Evolutionary conservation across 2,329 filamentous ascomycete genomes (phyloP), one percentile per base, ranked within the genome.

Genomic region (Stagonosporopsis chrysanthemi): DNA sequence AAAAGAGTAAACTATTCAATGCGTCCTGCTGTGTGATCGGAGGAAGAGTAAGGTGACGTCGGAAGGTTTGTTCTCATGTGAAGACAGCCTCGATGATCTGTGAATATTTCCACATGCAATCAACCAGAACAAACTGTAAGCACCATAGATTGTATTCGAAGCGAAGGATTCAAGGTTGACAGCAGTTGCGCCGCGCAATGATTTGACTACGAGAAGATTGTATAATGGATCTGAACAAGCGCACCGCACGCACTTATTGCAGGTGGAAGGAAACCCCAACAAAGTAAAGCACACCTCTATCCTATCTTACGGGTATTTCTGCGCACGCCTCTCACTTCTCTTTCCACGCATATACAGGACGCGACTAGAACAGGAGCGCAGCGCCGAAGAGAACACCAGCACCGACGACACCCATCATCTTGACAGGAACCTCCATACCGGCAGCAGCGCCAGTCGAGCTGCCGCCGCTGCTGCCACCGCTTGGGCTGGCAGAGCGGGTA

Each of bases 331-430:
- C 35, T 19, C 7, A 6, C n/a, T 15, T 22, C 23, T 39, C 14
- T 36, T 12, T 28, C 26, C 36, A 46, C 24, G 22, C 12, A 36
- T 17, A 19, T 23, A 26, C 12, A n/a, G 31, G 28, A 4, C 26
- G 7, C 15, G 26, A 62, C 61, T 70, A 75, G 57, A 75, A 66
- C 43, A 74, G 35, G 49, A 75, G 60, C 47, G 63, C 67, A 61
- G 66, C 67, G 36, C 73, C 70, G 61, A 75, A 68, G 38, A 74
- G 41, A 42, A 70, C 59, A 61, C 72, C 72, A 35, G 69, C 71
- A 46, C 58, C 71, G 31, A 73, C 53, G 57, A 73, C 64, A 22
- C 65, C 67, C 52, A 74, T 39, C 60, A 73, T 69, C 49, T 65
- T 65, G 29, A 75, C 12, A 28, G 73, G 72, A 4, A 75, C 53